Evolutionary conservation across 495 filamentous ascomycete genomes (phyloP), one percentile per base, ranked within the genome.

Genomic region (Aspergillus cristatus): DNA sequence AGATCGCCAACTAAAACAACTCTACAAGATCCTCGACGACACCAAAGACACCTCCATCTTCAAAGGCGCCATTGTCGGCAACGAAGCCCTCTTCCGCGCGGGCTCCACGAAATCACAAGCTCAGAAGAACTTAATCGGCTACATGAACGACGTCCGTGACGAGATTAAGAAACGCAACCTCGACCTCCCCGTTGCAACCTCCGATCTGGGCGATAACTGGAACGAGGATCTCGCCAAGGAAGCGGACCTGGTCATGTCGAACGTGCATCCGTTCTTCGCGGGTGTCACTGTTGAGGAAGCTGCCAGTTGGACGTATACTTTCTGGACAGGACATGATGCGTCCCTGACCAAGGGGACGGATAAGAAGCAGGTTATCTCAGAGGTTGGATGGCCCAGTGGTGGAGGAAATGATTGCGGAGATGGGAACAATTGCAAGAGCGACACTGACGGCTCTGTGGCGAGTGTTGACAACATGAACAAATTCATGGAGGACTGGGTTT

Each of bases 251-350:
- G 78, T 96, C 53, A 97, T 97, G 90, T 84, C 86, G 14, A 98
- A 98, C 55, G 80, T 97, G 24, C 91, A 98, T 58, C 91, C 91
- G 1, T 97, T 98, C 71, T 98, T 98, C 50, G 86, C 78, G 3
- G 91, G 91, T 37, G 77, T 85, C 30, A 65, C 68, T 11, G 79
- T 74, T 11, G 65, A 75, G 14, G 50, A 67, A 14, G 90, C 88
- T 0, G 77, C 88, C 7, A 63, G 63, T 16, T 98, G 91, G 91
- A 94, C 89, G 3, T 83, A 70, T 70, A 50, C 60, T 40, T 96
- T 96, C 61, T 98, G 87, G 80, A 54, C 75, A 32, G 41, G 37
- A 0, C 65, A 85, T 36, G 70, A 91, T 50, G 76, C 81, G 10
- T 43, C 65, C 7, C 62, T 84, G 12, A 76, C 75, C 0, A 38